Conservation (phyloP, 257 asterid species). For the Jacaranda mimosifolia region DNA sequence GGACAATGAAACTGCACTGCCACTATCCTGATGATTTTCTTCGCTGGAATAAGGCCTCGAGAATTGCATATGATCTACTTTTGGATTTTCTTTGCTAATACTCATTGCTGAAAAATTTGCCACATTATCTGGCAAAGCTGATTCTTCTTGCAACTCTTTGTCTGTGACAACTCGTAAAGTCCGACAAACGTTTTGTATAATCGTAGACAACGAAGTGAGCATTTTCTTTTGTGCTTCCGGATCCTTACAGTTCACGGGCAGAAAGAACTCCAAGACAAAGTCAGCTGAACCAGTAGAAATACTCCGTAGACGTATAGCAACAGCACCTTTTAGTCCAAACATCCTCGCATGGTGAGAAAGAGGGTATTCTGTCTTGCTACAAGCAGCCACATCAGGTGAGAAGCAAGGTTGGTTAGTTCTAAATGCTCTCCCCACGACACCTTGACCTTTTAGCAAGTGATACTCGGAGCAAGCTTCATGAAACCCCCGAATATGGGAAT, state of each 20-base stretch:
- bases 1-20: constrained; percentile 39
- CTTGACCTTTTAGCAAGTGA: constrained; percentile 87
- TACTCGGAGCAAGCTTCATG: constrained; percentile 89
- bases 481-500: constrained; percentile 69
- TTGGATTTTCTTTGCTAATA: constrained; percentile 32
- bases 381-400: constrained; percentile 74
- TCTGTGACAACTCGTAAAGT: constrained; percentile 77
- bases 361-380: constrained; percentile 81
- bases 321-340: constrained; percentile 83
- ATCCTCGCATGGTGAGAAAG: constrained; percentile 93
- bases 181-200: constrained; percentile 67
- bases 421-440: constrained; percentile 83
- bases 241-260: constrained; percentile 66
- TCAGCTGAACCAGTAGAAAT: constrained; percentile 67
- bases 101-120: constrained; percentile 32
- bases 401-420: constrained; percentile 83
- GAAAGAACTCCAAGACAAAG: constrained; percentile 87
- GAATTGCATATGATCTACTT: constrained; percentile 33
- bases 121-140: constrained; percentile 33
- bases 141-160: constrained; percentile 72
- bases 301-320: constrained; percentile 86
- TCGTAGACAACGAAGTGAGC: constrained; percentile 75
- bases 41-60: constrained; percentile 32
- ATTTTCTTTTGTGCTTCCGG: constrained; percentile 69
- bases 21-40: constrained; percentile 39